Evolutionary conservation across 306 rosid genomes (phyloP).

Genomic region (Begonia fuchsioides): DNA sequence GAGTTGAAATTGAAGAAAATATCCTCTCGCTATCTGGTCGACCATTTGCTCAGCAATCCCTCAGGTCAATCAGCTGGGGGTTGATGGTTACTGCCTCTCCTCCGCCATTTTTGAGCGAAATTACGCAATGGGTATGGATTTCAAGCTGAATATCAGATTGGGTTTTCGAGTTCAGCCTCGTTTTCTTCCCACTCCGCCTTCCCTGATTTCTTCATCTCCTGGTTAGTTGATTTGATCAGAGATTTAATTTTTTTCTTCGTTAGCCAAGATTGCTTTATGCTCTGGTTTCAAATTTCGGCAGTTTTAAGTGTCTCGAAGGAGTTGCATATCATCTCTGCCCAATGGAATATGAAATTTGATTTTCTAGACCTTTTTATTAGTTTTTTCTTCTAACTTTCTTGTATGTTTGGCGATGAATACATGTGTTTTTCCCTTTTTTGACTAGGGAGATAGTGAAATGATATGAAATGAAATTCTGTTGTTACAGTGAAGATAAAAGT

Average conservation of each 20-base stretch:
- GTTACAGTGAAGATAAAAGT: no score
- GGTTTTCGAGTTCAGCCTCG: constrained; percentile 31
- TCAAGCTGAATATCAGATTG: constrained; percentile 40
- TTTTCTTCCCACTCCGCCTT: constrained; percentile 24
- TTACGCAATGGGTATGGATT: constrained; percentile 49
- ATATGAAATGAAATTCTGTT: background rate
- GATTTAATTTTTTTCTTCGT: background rate
- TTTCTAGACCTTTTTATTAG: no score
- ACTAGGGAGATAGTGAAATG: background rate
- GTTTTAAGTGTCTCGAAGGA: background rate
- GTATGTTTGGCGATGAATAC: background rate
- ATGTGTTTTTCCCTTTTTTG: background rate
- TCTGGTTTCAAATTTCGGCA: background rate
- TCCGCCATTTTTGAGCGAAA: constrained; percentile 10
- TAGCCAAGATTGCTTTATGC: background rate
- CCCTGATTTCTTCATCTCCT: constrained; percentile 35
- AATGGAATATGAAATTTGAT: background rate
- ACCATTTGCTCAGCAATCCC: background rate
- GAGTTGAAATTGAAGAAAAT: background rate
- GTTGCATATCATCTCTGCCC: background rate
- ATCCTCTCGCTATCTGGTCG: background rate
- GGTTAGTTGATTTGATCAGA: constrained; percentile 26
- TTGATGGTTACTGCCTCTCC: constrained; percentile 32
- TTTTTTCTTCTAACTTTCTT: background rate
- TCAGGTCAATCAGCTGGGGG: constrained; percentile 7